phyloP scores from a whole-genome alignment of 2,329 filamentous ascomycete genomes.

The Aulographum hederae region DNA sequence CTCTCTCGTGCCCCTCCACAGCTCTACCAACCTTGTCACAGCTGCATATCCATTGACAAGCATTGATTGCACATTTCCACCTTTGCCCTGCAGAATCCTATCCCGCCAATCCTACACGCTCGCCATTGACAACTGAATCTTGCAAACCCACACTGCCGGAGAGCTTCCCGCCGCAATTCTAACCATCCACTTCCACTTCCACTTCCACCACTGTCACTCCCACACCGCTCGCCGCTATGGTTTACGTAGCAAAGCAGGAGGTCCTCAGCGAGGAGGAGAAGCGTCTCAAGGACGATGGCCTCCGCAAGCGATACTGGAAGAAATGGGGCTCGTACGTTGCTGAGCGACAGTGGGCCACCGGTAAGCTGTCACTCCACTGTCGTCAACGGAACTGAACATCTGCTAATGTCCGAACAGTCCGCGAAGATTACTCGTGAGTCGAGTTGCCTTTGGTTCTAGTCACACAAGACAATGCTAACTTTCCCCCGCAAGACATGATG shows the following conservation, averaged over 20 bases:
- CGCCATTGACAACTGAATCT: too few relatives aligned
- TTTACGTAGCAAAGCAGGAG: slow-evolving; percentile 73
- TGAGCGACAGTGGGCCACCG: slow-evolving; percentile 90
- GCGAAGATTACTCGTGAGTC: slow-evolving; percentile 73
- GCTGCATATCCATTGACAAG: too few relatives aligned
- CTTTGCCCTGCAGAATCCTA: too few relatives aligned
- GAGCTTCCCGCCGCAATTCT: too few relatives aligned
- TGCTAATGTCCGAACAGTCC: slow-evolving; percentile 34
- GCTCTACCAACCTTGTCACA: too few relatives aligned
- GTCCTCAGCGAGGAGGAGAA: slow-evolving; percentile 82
- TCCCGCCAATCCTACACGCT: too few relatives aligned
- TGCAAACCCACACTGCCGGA: too few relatives aligned
- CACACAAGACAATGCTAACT: slow-evolving; percentile 1
- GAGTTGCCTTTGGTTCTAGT: slow-evolving; percentile 3
- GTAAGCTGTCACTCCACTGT: slow-evolving; percentile 27
- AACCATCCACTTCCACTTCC: too few relatives aligned
- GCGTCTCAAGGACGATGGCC: slow-evolving; percentile 68
- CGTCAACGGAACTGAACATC: not conserved
- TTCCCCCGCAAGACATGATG: slow-evolving; percentile 43
- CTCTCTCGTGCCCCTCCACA: too few relatives aligned
- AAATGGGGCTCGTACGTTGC: slow-evolving; percentile 91
- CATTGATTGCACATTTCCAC: too few relatives aligned
- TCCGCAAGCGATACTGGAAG: slow-evolving; percentile 88
- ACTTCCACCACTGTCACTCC: too few relatives aligned
- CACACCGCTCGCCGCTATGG: too few relatives aligned